Base-by-base conservation (phyloP, 2,329 filamentous ascomycete genomes). In the Neopestalotiopsis rosae region DNA sequence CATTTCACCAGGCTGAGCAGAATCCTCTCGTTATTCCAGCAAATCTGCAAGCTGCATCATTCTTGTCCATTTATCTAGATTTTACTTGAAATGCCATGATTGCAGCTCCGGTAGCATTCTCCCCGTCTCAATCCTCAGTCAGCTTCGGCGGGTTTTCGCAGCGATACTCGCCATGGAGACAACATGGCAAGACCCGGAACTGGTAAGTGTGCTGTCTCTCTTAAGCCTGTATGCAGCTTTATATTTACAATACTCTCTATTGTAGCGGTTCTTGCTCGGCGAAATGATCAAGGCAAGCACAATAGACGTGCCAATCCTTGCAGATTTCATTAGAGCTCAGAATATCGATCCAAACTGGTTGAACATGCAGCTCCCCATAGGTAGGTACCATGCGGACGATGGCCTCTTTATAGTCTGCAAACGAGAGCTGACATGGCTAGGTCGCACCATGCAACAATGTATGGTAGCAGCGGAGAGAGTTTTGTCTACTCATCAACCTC, bases 251-350 rank as follows among this genome's bases (percentile, higher is more conserved):
- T 42, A 64, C 49, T 72, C 6, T 65, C 67, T 30, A 62, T 69
- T 62, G n/a, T 74, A 89, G 87, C 86, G 87, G 71, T 88, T 88
- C 74, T 79, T 89, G 70, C 82, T 89, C 68, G 85, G 83, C 68
- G 87, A 89, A 77, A 86, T 89, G 73, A 85, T 89, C 77, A 89
- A 89, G 73, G 82, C 81, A 69, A 89, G 87, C 79, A 77, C 81
- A 38, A 77, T 89, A 69, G 83, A 87, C 68, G 75, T 87, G 30
- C 76, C 79, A 12, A 77, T 76, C 20, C 76, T 89, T 38, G 81
- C 84, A 24, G 78, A 79, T 13, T 87, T 89, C 70, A 80, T 89
- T 72, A 83, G 75, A 70, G 71, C 74, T 52, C 77, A 83, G 69
- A 77, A 76, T 10, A 73, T 85, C 66, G 77, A 80, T 69, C 82